A percentile compares a stretch with the other conserved stretches of the same genome.
Evolutionary conservation across 2,329 filamentous ascomycete genomes (phyloP).

Genomic region (Colletotrichum sansevieriae): DNA sequence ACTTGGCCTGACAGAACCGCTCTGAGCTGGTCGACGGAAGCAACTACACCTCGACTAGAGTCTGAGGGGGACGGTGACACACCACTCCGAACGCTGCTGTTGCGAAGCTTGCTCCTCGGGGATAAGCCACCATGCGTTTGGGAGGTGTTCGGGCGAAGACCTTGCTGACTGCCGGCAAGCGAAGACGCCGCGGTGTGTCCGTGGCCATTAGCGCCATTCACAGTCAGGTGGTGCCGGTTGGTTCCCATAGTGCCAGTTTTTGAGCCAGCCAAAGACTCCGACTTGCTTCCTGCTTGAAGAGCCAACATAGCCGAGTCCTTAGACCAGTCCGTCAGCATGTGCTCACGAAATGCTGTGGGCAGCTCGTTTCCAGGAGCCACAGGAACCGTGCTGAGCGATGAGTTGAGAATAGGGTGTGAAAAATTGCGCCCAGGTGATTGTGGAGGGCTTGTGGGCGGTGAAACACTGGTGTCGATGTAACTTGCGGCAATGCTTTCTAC

Average conservation of each 20-base stretch:
- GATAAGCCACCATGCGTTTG: slow-evolving; percentile 47
- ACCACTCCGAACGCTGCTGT: slow-evolving; percentile 67
- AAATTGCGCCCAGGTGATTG: slow-evolving; percentile 76
- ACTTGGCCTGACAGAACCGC: slow-evolving; percentile 69
- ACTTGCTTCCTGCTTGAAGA: slow-evolving; percentile 77
- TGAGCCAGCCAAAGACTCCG: slow-evolving; percentile 82
- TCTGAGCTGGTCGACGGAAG: slow-evolving; percentile 75
- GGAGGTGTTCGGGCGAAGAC: slow-evolving; percentile 63
- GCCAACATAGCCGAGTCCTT: slow-evolving; percentile 78
- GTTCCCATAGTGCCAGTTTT: slow-evolving; percentile 71
- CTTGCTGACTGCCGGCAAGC: slow-evolving; percentile 66
- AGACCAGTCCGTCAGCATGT: slow-evolving; percentile 85
- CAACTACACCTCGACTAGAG: slow-evolving; percentile 64
- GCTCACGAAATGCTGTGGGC: slow-evolving; percentile 75
- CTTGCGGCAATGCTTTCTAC: slow-evolving; percentile 80
- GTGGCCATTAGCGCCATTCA: slow-evolving; percentile 60
- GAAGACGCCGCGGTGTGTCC: slow-evolving; percentile 56
- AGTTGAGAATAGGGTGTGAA: slow-evolving; percentile 71
- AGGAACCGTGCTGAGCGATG: slow-evolving; percentile 56
- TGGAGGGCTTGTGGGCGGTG: slow-evolving; percentile 78
- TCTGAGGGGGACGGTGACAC: slow-evolving; percentile 59
- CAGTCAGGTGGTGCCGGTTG: slow-evolving; percentile 68
- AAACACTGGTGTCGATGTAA: slow-evolving; percentile 73
- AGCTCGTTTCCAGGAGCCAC: slow-evolving; percentile 66
- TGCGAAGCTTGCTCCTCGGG: slow-evolving; percentile 61